Percentiles rank a stretch among this genome's conserved stretches.
Conservation (phyloP, 768 basidiomycete species). For the Phlebiopsis gigantea region DNA sequence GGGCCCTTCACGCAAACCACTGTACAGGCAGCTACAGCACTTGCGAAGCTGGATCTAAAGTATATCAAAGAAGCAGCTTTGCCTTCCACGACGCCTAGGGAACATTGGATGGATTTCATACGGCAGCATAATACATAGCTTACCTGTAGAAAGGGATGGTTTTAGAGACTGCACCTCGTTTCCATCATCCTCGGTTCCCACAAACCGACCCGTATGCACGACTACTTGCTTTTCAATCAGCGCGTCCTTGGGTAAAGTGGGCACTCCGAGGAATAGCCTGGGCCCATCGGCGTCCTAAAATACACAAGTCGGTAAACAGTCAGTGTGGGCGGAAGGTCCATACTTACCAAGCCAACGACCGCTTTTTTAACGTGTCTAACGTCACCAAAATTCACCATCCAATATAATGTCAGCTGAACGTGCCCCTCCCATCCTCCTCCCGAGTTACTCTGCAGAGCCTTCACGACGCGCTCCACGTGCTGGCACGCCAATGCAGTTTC, state of each 20-base stretch:
- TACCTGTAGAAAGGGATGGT: conserved; percentile 41
- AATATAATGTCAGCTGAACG: conserved; percentile 64
- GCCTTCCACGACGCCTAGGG: not conserved
- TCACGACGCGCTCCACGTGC: conserved; percentile 66
- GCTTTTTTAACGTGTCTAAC: conserved; percentile 37
- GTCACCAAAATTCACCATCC: conserved; percentile 46
- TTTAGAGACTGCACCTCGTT: conserved; percentile 24
- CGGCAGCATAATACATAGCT: not conserved
- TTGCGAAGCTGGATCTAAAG: conserved; percentile 31
- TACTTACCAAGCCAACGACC: conserved; percentile 21
- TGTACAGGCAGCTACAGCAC: conserved; percentile 21
- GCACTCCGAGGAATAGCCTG: conserved; percentile 56
- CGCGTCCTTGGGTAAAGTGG: conserved; percentile 66
- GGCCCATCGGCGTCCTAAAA: conserved; percentile 25
- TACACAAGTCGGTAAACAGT: not conserved
- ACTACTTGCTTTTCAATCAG: conserved; percentile 73
- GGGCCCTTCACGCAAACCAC: conserved; percentile 15
- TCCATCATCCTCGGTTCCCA: conserved; percentile 43
- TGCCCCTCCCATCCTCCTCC: conserved; percentile 60
- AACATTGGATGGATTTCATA: not conserved
- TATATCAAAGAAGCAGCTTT: not conserved
- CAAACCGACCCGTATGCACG: conserved; percentile 59
- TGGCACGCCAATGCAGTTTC: conserved; percentile 78
- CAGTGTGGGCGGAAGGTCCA: not conserved
- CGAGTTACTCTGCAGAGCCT: conserved; percentile 49